These are phyloP conservation scores for Hypericum androsaemum DNA, from an alignment of 345 rosid genomes.

Conservation along the genomic window DNA sequence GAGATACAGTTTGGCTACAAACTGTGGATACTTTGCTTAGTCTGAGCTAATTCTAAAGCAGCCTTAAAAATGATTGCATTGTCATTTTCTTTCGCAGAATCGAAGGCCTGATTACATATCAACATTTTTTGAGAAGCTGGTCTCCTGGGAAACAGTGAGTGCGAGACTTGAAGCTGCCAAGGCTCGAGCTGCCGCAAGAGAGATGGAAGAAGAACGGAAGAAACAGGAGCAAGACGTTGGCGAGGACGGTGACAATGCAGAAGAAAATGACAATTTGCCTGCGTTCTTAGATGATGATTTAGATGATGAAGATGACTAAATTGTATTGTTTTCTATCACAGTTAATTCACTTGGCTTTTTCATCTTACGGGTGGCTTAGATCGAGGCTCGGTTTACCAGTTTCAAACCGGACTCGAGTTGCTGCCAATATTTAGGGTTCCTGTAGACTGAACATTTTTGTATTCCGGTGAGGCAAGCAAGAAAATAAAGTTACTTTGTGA, in stretches of 20 bases:
- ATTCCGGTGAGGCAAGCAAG: too few relatives aligned
- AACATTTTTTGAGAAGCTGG: slow-evolving; percentile 65
- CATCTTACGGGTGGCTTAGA: too few relatives aligned
- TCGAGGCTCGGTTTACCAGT: too few relatives aligned
- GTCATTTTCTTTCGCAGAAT: slow-evolving; percentile 32
- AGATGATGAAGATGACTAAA: slow-evolving; percentile 20
- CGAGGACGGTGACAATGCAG: slow-evolving; percentile 21
- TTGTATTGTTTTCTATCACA: too few relatives aligned
- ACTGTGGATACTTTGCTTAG: neutral
- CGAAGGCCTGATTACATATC: slow-evolving; percentile 58
- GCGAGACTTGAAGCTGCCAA: slow-evolving; percentile 61
- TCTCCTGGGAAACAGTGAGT: slow-evolving; percentile 85
- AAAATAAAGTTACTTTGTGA: too few relatives aligned
- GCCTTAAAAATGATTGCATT: neutral
- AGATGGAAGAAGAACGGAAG: slow-evolving; percentile 45
- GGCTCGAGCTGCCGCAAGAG: slow-evolving; percentile 47
- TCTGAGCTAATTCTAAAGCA: neutral
- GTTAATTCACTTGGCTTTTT: too few relatives aligned
- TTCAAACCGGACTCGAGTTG: too few relatives aligned
- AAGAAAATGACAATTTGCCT: slow-evolving; percentile 20
- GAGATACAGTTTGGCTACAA: slow-evolving; percentile 6
- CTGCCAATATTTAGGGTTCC: too few relatives aligned
- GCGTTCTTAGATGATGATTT: slow-evolving; percentile 32
- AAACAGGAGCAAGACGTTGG: slow-evolving; percentile 23
- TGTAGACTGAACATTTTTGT: too few relatives aligned